Evolutionary conservation across 768 basidiomycete genomes (phyloP), one percentile per base, ranked within the genome.

Genomic region (Paxillus rubicundulus): DNA sequence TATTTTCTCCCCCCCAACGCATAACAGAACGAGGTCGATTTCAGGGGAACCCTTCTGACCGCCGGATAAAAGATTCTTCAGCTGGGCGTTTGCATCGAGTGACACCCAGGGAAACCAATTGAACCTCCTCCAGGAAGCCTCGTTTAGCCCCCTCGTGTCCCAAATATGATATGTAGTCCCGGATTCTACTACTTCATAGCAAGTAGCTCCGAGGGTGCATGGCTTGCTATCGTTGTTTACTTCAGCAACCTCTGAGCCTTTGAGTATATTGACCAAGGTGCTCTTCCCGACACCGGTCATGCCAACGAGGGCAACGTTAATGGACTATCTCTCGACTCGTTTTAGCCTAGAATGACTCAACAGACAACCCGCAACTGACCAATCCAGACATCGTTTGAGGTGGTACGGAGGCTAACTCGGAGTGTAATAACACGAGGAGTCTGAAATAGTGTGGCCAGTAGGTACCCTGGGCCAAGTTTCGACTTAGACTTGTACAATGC

Each of bases 111-210:
- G 1, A 8, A 41, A 1, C 17, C 2, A 24, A 24, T 6, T 4
- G 24, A 4, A 4, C 24, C 2, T 5, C 24, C 6, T 24, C 24
- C 2, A 24, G 17, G 32, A 50, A 8, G 48, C 64, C 40, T 65
- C 65, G 21, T 61, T 61, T 46, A 65, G 49, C 9, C 64, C 64
- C 38, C 65, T 64, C 27, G 64, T 65, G 41, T 65, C 64, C 62
- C 59, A 65, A 41, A 65, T 48, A 14, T 24, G 52, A 47, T 57
- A 64, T 32, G 5, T 52, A 30, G 42, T 50, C 1, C 7, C 30
- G 8, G 49, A 44, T 14, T 52, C 32, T 4, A 42, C 39, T 40
- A 67, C 21, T 5, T 49, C 47, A 45, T 67, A 61, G 16, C 2
- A 1, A 41, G 0, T 32, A 9, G 49, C 45, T 30, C 10, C 24